Base-by-base conservation (phyloP, 169 alveolate species). In the Babesia divergens region DNA sequence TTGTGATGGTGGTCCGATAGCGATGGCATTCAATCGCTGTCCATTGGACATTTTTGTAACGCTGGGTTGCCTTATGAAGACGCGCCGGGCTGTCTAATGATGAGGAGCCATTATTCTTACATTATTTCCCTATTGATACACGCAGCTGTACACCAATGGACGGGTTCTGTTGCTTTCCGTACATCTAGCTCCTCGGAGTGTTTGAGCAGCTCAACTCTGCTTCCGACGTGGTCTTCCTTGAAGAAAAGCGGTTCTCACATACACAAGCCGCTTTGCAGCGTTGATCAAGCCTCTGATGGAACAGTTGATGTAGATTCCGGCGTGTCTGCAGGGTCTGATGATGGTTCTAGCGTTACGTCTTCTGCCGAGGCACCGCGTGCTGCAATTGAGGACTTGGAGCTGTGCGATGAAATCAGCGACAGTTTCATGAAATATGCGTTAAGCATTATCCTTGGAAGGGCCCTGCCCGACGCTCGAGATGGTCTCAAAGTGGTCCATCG, bases 401-500 rank as follows among this genome's bases (percentile, higher is more conserved):
- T 72, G 28, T 66, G 81, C 50, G 84, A 80, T 38, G 81, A 80
- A 26, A 47, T 80, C 42, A 49, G 88, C 53, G 59, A 82, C 29
- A 80, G 90, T 38, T 91, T 91, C 58, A 66, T 90, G 51, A 64
- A 83, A 18, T 91, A 91, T 74, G 95, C 95, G 42, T 56, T 86
- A 65, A 79, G 89, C 69, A 86, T 90, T 42, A 91, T 91, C 43
- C 76, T 89, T 26, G 90, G 92, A 16, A 60, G 95, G 37, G 93
- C 94, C 5, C 80, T 91, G 18, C 93, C 94, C 22, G 95, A 91
- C 46, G 88, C 86, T 29, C 65, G 95, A 1, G 95, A 91, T 64
- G 95, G 95, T 3, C 86, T 91, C 46, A 91, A 91, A 56, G 91
- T 90, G 9, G 95, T 91, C 6, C 95, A 91, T 35, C 58, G 95